Base-by-base conservation (phyloP, 2,329 filamentous ascomycete species). In the Xylariaceae sp. region DNA sequence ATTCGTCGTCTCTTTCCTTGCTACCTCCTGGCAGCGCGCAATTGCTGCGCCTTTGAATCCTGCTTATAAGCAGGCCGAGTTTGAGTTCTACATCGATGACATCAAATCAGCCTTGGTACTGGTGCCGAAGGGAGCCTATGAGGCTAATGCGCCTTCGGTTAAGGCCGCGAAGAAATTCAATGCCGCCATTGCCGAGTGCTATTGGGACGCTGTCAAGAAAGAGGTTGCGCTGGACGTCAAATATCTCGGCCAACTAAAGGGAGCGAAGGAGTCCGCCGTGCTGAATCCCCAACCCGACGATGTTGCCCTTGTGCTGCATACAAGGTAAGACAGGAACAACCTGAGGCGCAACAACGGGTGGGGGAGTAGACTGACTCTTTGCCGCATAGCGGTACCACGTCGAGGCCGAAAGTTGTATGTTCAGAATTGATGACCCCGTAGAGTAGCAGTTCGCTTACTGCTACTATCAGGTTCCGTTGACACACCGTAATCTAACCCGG, bases 51-150 rank as follows among this genome's bases (percentile, higher is more conserved):
- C 89, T n/a, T 76, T 95, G 61, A 95, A 95, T 71, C 84, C 89
- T 39, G 86, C 85, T 42, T 95, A 95, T 76, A 95, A 92, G 75
- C 88, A 94, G 72, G 85, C 85, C 53, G 89, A 95, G 71, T 94
- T 92, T 69, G 89, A 94, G 70, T 95, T 95, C 72, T 95, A 94
- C 72, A 92, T 95, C 65, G 86, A 91, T 60, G 89, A 95, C 68
- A 78, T 95, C 63, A 88, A 85, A 67, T 92, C 89, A 5, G 86
- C 86, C 32, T 75, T 95, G 55, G 81, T 90, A 30, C 76, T 95
- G 34, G 86, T 95, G 9, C 89, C 89, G 12, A 78, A 77, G 62
- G 89, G 88, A 15, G 82, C 85, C 13, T 88, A 83, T 64, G 76
- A 77, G 10, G 78, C 84, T 61, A 76, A 85, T 67, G 84, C 83